A percentile compares a stretch with the other conserved stretches of the same genome.
phyloP scores from a whole-genome alignment of 108 stramenopile genomes.

The Craspedostauros australis region DNA sequence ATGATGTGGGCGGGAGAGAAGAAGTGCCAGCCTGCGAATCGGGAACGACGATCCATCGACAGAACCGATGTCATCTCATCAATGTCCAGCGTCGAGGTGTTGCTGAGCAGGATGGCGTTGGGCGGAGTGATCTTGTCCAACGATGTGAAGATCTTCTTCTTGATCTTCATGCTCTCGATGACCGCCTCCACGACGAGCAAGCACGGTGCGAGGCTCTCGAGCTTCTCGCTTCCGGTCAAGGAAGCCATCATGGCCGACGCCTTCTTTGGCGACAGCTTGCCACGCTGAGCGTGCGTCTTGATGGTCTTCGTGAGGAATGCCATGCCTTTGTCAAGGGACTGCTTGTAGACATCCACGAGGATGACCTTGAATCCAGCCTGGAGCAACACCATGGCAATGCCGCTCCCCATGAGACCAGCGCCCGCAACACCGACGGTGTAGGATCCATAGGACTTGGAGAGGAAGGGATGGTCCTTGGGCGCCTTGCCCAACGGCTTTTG shows the following conservation, averaged over 20 bases:
- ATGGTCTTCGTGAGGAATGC: constrained; percentile 50
- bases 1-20: constrained; percentile 94
- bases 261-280: constrained; percentile 29
- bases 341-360: constrained; percentile 78
- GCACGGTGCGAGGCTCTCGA: constrained; percentile 50
- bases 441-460: constrained; percentile 6
- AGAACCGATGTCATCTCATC: constrained; percentile 84
- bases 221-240: constrained; percentile 23
- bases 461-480: constrained; percentile 13
- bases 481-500: constrained; percentile 31
- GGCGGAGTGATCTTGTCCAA: constrained; percentile 68
- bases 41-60: constrained; percentile 41
- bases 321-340: constrained; percentile 61
- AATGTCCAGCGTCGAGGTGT: constrained; percentile 92
- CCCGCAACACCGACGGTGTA: constrained; percentile 78
- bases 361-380: constrained; percentile 81
- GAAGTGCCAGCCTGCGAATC: constrained; percentile 94
- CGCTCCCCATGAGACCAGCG: constrained; percentile 96
- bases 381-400: constrained; percentile 91
- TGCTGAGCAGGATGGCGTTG: constrained; percentile 39
- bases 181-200: constrained; percentile 91
- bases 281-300: constrained; percentile 45
- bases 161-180: constrained; percentile 91
- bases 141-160: constrained; percentile 82
- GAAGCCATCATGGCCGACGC: constrained; percentile 20